A percentile compares a stretch with the other conserved stretches of the same genome.
Conservation (phyloP, 2,329 filamentous ascomycete species). For the Clarireedia homoeocarpa region DNA sequence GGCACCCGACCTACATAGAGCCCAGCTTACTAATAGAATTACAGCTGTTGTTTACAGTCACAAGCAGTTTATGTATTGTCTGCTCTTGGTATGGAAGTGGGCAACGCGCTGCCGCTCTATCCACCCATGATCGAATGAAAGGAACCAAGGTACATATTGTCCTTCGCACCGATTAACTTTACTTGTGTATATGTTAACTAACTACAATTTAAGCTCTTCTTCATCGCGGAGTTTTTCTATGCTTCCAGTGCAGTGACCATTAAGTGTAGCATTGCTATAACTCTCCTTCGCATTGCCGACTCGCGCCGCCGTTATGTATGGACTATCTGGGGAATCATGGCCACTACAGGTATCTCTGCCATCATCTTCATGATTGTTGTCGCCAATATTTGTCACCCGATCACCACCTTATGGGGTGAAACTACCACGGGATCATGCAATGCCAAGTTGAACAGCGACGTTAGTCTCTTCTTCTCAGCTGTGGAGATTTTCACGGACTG, state of each 20-base stretch:
- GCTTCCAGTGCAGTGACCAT: conserved; percentile 27
- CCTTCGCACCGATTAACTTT: background rate
- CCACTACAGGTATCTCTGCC: conserved; percentile 16
- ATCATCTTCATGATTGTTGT: conserved; percentile 27
- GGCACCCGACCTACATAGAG: background rate
- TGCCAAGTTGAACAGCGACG: conserved; percentile 25
- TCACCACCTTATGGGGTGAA: conserved; percentile 25
- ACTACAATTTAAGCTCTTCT: conserved; percentile 26
- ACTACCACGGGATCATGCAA: conserved; percentile 24
- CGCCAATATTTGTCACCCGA: conserved; percentile 29
- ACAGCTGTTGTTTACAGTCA: conserved; percentile 4
- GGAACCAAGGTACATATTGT: conserved; percentile 19
- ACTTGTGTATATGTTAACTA: background rate
- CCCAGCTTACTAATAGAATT: background rate
- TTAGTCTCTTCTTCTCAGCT: conserved; percentile 31
- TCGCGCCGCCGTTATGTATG: conserved; percentile 24
- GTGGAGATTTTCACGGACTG: conserved; percentile 35
- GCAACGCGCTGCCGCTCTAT: conserved; percentile 17
- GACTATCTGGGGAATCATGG: conserved; percentile 25
- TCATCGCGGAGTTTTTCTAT: conserved; percentile 34
- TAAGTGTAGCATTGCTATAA: conserved; percentile 28
- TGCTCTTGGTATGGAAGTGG: conserved; percentile 26
- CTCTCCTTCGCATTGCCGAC: conserved; percentile 29
- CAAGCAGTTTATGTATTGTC: conserved; percentile 18
- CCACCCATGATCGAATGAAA: conserved; percentile 13